These are phyloP conservation scores for Euclidium syriacum DNA, from an alignment of 345 rosid species.

Conservation along the genomic window DNA sequence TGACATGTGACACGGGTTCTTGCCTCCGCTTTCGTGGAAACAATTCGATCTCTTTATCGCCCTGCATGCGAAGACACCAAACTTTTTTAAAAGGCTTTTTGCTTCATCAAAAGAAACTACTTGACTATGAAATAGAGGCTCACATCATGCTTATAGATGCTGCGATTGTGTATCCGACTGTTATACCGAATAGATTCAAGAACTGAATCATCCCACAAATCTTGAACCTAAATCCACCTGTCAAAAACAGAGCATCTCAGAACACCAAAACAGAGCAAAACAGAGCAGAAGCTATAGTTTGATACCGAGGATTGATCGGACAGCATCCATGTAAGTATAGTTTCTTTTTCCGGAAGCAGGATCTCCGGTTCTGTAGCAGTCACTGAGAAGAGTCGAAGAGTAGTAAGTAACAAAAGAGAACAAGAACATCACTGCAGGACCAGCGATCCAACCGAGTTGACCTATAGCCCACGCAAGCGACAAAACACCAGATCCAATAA, in stretches of 20 bases:
- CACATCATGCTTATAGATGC: constrained; percentile 80
- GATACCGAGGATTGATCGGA: constrained; percentile 67
- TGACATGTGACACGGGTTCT: constrained; percentile 54
- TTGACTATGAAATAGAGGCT: constrained; percentile 10
- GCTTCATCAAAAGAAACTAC: not conserved
- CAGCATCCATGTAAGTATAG: constrained; percentile 77
- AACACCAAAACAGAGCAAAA: not conserved
- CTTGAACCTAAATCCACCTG: constrained; percentile 66
- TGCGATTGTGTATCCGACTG: constrained; percentile 74
- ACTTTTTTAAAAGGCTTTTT: not conserved
- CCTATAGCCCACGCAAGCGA: constrained; percentile 84
- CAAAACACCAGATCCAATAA: constrained; percentile 83
- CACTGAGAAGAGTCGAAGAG: constrained; percentile 61
- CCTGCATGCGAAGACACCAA: constrained; percentile 33
- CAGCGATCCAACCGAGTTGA: constrained; percentile 89
- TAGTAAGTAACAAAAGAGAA: constrained; percentile 67
- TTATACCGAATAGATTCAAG: constrained; percentile 58
- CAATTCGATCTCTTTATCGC: constrained; percentile 76
- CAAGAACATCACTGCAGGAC: constrained; percentile 70
- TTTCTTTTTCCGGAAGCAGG: constrained; percentile 57
- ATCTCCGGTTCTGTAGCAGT: constrained; percentile 66
- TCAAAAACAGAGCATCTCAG: not conserved
- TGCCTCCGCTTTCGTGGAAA: constrained; percentile 58
- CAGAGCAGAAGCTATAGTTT: not conserved
- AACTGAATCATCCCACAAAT: constrained; percentile 64